Base-by-base conservation (phyloP, 2,329 filamentous ascomycete genomes). In the Ophiostoma fasciatum region DNA sequence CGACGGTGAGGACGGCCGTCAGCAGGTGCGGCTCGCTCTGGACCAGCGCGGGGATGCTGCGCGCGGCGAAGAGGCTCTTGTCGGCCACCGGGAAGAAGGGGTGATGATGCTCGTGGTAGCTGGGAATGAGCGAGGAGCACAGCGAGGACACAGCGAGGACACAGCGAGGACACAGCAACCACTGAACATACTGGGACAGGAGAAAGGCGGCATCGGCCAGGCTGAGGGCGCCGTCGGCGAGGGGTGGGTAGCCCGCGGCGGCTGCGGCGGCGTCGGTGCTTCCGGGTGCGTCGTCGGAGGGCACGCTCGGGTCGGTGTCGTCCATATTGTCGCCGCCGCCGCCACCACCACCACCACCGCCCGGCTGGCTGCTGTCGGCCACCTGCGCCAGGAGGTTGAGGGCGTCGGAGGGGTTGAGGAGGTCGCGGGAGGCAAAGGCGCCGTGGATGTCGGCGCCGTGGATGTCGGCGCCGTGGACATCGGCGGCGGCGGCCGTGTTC, bases 11-110 rank as follows among this genome's bases (percentile, higher is more conserved):
- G 3, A 82, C 71, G 0, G 78, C 77, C 0, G 78, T 82, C 13
- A 82, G 61, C 0, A 83, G 60, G 48, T 82, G 72, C 21, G 68
- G 73, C 48, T 82, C 77, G 20, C 68, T 66, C 3, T 63, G 60
- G 5, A 73, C 70, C 42, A 73, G 71, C 4, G 14, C n/a, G 18
- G 19, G n/a, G 9, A 81, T 53, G 38, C 66, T 57, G 12, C 57
- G 51, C 27, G 64, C 59, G 42, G 72, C 61, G 43, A 78, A 69
- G 29, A 74, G 70, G 43, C 67, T 64, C 26, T 63, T 60, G 9
- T 76, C 72, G 0, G 78, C 76, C 19, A 83, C 58, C 0, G 78
- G 78, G 38, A 80, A 78, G 55, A 76, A 82, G 0, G 74, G 72
- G 47, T 82, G 77, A 45, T 78, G 82, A 42, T 73, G 64, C 39